phyloP scores from a whole-genome alignment of 345 rosid genomes.

The Corymbia maculata region DNA sequence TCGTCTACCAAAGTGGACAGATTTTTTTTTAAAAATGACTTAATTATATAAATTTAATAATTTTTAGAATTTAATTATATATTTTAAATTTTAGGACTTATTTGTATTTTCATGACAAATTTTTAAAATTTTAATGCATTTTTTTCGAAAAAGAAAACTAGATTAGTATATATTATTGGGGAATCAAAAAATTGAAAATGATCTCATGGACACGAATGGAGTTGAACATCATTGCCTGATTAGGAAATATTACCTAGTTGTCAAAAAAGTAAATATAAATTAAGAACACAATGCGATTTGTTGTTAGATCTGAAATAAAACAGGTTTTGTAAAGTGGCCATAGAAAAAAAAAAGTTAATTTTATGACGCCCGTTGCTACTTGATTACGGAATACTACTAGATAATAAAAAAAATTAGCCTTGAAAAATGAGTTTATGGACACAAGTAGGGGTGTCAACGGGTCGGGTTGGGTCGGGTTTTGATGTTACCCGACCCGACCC shows the following conservation, averaged over 20 bases:
- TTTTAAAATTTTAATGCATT: rapidly evolving
- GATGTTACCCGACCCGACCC: no score
- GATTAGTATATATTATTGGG: background rate
- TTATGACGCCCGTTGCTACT: background rate
- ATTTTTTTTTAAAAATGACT: rapidly evolving
- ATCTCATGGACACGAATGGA: background rate
- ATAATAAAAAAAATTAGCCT: background rate
- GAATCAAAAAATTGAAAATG: background rate
- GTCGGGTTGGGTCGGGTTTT: no score
- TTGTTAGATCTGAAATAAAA: no score
- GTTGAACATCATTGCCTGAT: rapidly evolving
- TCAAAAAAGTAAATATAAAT: no score
- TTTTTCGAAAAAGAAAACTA: background rate
- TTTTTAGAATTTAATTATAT: rapidly evolving
- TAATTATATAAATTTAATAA: rapidly evolving
- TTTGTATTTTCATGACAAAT: no score
- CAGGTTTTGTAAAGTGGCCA: background rate
- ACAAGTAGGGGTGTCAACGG: no score
- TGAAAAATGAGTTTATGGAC: rapidly evolving
- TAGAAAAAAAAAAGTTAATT: background rate
- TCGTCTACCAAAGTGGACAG: rapidly evolving
- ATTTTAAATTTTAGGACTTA: rapidly evolving
- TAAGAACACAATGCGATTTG: rapidly evolving
- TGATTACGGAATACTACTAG: background rate
- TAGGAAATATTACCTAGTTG: background rate